Evolutionary conservation across 192 early-diverging fungal genomes (phyloP), one percentile per base, ranked within the genome.

Genomic region (Chytriomyces hyalinus): DNA sequence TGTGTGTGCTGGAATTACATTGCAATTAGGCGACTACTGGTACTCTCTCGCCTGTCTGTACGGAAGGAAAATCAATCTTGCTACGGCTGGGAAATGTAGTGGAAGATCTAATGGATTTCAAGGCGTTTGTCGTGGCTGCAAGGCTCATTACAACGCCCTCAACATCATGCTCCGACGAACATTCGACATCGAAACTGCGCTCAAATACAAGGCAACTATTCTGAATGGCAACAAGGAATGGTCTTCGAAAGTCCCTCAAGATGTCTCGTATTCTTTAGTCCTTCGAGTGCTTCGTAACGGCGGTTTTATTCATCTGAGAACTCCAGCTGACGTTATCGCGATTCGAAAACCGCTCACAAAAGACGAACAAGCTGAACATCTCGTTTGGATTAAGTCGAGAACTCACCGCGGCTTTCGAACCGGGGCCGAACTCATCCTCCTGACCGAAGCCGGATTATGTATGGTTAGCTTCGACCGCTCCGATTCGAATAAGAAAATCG

Each of bases 11-110:
- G 63, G 63, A 26, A 22, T 65, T 0, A 65, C 63, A 2, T 4
- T 65, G 11, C 63, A 26, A 36, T 1, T 26, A 0, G 63, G 63
- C 11, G 63, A 22, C 11, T 26, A 2, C 63, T 65, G 63, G 63
- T 65, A 65, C 4, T 65, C 63, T 65, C 17, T 65, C 0, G 63
- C 63, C 36, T 65, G 63, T 36, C 36, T 65, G 63, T 65, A 22
- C 3, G 24, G n/a, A n/a, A n/a, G n/a, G n/a, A n/a, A 36, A 0
- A 4, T 1, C 10, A 65, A 26, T 1, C 2, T 65, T 0, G 4
- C 1, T 65, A 3, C 4, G n/a, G n/a, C n/a, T n/a, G n/a, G n/a
- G n/a, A n/a, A n/a, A n/a, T 4, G 63, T 0, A 1, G 4, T 3
- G 0, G 26, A 1, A 2, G 63, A 4, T 26, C n/a, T 1, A 36